These are phyloP conservation scores for Saksenaea oblongispora DNA, from an alignment of 371 early-diverging fungal genomes.

Conservation along the genomic window DNA sequence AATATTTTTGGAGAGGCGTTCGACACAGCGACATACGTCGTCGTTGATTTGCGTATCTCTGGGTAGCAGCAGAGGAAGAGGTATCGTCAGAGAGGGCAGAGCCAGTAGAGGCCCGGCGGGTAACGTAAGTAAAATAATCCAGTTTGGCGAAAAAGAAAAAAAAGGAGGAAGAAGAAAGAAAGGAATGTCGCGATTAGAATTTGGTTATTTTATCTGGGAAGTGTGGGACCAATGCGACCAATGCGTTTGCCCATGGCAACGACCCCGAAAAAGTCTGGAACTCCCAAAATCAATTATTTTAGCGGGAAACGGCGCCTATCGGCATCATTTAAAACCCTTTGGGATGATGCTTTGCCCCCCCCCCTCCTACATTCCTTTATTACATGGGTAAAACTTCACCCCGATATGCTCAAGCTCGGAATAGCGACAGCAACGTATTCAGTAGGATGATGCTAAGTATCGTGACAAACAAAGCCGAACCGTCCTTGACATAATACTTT, in stretches of 20 bases:
- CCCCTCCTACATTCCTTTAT: too few species aligned
- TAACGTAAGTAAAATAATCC: slow-evolving; percentile 22
- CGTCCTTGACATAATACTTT: background rate
- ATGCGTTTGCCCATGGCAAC: background rate
- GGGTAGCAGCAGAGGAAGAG: background rate
- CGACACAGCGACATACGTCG: slow-evolving; percentile 2
- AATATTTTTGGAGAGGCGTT: background rate
- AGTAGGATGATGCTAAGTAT: background rate
- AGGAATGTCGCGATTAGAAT: slow-evolving; percentile 6
- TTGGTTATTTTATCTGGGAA: background rate
- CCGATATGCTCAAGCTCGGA: background rate
- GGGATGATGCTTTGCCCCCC: too few species aligned
- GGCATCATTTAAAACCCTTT: too few species aligned
- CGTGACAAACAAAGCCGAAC: background rate
- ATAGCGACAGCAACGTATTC: background rate
- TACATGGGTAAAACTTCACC: background rate
- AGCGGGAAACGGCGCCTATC: background rate
- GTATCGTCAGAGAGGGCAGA: slow-evolving; percentile 9
- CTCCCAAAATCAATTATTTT: background rate
- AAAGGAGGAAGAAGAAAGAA: slow-evolving; percentile 6
- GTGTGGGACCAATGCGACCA: slow-evolving; percentile 2
- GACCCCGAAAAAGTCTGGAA: background rate
- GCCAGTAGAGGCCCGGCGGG: slow-evolving; percentile 20
- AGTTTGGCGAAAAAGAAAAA: slow-evolving; percentile 6
- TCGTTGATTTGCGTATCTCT: background rate